phyloP scores from a whole-genome alignment of 2,329 filamentous ascomycete genomes.

The Pleomassaria siparia region DNA sequence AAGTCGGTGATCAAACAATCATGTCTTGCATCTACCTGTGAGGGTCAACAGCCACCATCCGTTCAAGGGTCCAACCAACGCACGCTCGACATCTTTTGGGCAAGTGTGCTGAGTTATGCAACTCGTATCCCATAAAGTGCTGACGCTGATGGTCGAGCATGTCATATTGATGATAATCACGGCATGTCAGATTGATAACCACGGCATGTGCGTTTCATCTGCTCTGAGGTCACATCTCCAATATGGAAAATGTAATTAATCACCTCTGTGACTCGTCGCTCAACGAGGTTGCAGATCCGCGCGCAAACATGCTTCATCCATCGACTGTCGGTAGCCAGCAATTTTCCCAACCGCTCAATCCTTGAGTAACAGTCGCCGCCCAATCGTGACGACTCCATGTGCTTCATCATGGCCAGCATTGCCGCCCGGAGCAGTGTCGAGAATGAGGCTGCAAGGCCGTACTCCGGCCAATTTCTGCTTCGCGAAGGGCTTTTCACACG shows the following conservation, averaged over 20 bases:
- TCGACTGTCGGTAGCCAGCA: neutral
- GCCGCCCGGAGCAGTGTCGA: neutral
- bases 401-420: neutral
- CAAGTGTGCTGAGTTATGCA: slow-evolving; percentile 11
- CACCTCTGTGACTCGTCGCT: slow-evolving; percentile 7
- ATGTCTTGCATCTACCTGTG: slow-evolving; percentile 6
- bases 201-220: slow-evolving; percentile 28
- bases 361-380: neutral
- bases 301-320: slow-evolving; percentile 2
- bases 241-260: slow-evolving; percentile 14
- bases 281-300: slow-evolving; percentile 4
- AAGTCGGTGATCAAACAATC: slow-evolving; percentile 16
- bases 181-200: too few species aligned
- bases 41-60: slow-evolving; percentile 6
- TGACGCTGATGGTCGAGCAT: slow-evolving; percentile 14
- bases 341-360: slow-evolving; percentile 2
- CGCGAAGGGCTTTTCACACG: neutral
- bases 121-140: slow-evolving; percentile 8
- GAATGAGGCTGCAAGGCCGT: neutral
- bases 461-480: neutral
- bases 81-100: slow-evolving; percentile 7
- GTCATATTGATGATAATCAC: slow-evolving; percentile 21
- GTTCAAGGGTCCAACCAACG: slow-evolving; percentile 5
- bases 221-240: slow-evolving; percentile 25
- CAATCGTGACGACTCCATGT: neutral